A percentile compares a stretch with the other conserved stretches of the same genome.
These are phyloP conservation scores for Auriscalpium orientale DNA, from an alignment of 768 basidiomycete species.

Conservation along the genomic window DNA sequence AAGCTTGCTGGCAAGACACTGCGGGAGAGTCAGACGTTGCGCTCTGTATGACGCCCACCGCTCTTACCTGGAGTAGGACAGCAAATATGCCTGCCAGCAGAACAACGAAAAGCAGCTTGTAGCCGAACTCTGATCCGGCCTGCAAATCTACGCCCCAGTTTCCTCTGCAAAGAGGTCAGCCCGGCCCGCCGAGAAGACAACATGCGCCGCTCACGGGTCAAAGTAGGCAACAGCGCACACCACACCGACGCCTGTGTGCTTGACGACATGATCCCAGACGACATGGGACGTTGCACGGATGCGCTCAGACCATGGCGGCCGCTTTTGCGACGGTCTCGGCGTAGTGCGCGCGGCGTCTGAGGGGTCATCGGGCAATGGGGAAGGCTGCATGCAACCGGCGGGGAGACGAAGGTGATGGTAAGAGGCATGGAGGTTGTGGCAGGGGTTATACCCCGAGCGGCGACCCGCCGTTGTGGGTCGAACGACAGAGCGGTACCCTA, in stretches of 20 bases:
- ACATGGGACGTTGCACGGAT: too few relatives aligned
- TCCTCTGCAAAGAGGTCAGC: slow-evolving; percentile 36
- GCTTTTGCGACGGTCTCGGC: too few relatives aligned
- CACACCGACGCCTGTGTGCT: slow-evolving; percentile 76
- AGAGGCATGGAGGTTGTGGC: too few relatives aligned
- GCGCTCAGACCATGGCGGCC: too few relatives aligned
- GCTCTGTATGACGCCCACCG: not conserved
- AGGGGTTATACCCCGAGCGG: too few relatives aligned
- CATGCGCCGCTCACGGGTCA: slow-evolving; percentile 56
- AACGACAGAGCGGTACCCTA: too few relatives aligned
- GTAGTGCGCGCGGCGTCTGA: too few relatives aligned
- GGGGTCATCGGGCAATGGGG: too few relatives aligned
- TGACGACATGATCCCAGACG: slow-evolving; percentile 39
- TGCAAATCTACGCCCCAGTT: slow-evolving; percentile 91
- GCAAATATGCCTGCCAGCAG: slow-evolving; percentile 81
- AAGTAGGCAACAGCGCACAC: slow-evolving; percentile 87
- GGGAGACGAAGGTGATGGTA: too few relatives aligned
- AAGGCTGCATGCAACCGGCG: too few relatives aligned
- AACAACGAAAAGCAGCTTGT: slow-evolving; percentile 72
- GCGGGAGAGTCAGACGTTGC: not conserved
- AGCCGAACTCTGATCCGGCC: slow-evolving; percentile 81
- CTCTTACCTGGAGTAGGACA: slow-evolving; percentile 65
- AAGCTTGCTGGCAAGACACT: slow-evolving; percentile 74
- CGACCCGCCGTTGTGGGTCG: too few relatives aligned
- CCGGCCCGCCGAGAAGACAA: not conserved